Percentiles rank a stretch among this genome's conserved stretches.
phyloP scores from a whole-genome alignment of 495 filamentous ascomycete genomes.

The Lophiotrema nucula region DNA sequence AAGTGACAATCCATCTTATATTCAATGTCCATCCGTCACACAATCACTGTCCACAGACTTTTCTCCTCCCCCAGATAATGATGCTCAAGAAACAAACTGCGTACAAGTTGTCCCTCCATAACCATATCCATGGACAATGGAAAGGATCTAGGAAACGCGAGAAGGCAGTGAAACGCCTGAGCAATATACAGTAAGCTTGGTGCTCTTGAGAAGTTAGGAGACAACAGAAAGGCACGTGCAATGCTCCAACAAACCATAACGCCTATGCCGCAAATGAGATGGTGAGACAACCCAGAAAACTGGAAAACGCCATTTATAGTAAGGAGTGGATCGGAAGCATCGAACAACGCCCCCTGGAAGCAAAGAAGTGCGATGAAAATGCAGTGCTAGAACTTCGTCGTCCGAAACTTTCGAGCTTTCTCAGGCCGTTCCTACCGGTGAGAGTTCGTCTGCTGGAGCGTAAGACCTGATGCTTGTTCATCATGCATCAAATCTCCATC shows the following conservation, averaged over 20 bases:
- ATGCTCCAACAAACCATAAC: conserved; percentile 6
- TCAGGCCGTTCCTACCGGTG: conserved; percentile 9
- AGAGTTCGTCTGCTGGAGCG: conserved; percentile 6
- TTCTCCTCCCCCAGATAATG: too few relatives aligned
- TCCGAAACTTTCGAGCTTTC: too few relatives aligned
- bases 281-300: not conserved
- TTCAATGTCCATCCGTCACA: too few relatives aligned
- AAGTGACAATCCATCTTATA: too few relatives aligned
- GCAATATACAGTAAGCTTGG: conserved; percentile 10
- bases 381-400: too few relatives aligned
- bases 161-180: not conserved
- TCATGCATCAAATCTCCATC: conserved; percentile 67
- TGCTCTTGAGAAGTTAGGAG: too few relatives aligned
- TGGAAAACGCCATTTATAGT: not conserved
- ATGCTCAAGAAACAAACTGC: too few relatives aligned
- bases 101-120: too few relatives aligned
- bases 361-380: not conserved
- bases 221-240: not conserved
- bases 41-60: too few relatives aligned
- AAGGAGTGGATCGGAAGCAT: conserved; percentile 24
- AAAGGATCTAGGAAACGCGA: too few relatives aligned
- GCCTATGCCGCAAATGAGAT: conserved; percentile 4
- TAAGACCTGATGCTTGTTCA: not conserved
- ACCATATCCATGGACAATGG: too few relatives aligned
- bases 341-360: conserved; percentile 4